These are phyloP conservation scores for Lachnellula cervina DNA, from an alignment of 2,329 filamentous ascomycete genomes.

Conservation along the genomic window DNA sequence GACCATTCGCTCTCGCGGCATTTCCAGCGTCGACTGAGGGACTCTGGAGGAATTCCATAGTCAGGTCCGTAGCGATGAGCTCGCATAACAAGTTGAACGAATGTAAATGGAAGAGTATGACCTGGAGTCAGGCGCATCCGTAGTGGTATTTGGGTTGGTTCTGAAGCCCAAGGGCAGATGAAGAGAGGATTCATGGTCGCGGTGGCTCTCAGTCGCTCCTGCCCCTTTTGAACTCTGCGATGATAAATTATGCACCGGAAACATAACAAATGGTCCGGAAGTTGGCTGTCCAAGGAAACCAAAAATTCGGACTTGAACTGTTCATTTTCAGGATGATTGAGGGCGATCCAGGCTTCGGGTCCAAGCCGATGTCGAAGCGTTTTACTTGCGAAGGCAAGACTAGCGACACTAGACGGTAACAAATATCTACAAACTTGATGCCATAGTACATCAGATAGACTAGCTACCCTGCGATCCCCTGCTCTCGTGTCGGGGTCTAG, in stretches of 20 bases:
- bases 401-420: constrained; percentile 42
- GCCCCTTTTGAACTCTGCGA: constrained; percentile 45
- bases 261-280: constrained; percentile 55
- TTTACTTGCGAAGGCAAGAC: constrained; percentile 45
- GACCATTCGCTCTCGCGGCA: constrained; percentile 47
- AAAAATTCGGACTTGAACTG: constrained; percentile 47
- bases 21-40: constrained; percentile 48
- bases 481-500: constrained; percentile 14
- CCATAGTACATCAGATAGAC: constrained; percentile 44
- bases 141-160: constrained; percentile 42
- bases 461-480: constrained; percentile 41
- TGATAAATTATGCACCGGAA: constrained; percentile 54
- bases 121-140: constrained; percentile 49
- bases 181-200: constrained; percentile 52
- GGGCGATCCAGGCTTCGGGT: constrained; percentile 33
- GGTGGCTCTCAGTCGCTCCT: constrained; percentile 49
- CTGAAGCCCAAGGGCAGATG: constrained; percentile 48
- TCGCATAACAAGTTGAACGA: constrained; percentile 52
- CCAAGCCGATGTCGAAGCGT: constrained; percentile 41
- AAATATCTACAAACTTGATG: constrained; percentile 38
- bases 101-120: constrained; percentile 52
- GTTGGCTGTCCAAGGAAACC: constrained; percentile 42
- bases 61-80: constrained; percentile 40
- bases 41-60: constrained; percentile 44
- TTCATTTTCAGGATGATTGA: constrained; percentile 40